Evolutionary conservation across 2,329 filamentous ascomycete species (phyloP), one percentile per base, ranked within the genome.

Genomic region (Elsinoe ampelina): DNA sequence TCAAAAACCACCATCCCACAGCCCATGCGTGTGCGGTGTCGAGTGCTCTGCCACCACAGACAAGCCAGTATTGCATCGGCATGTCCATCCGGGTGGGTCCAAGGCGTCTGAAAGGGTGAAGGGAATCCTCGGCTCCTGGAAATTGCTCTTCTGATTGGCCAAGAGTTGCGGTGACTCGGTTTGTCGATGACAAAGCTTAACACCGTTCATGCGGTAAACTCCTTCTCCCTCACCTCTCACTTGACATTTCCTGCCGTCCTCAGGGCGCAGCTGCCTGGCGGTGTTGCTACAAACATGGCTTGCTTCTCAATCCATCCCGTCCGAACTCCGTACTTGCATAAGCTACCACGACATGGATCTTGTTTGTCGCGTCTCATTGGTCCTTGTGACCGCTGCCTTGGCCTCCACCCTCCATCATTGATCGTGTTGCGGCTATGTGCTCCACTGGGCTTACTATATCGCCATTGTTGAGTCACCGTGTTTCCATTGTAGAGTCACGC

Each of bases 191-290:
- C 48, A 52, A 39, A 52, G 48, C 48, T 52, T 34, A 5, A 32
- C 47, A 30, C 47, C 26, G 7, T 26, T 35, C 22, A n/a, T 11
- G 43, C 19, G 13, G 20, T 48, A 32, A 48, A 32, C 43, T 32
- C 19, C 13, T 12, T 20, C 13, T n/a, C 12, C 43, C 20, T 30
- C 26, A 35, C 45, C 20, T 50, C 45, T 50, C 45, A 34, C 45
- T 19, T 41, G 38, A 41, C 38, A 41, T 41, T n/a, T 13, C 38
- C 38, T 17, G 43, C 19, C 41, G 20, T 15, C 19, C 13, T 26
- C 43, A 50, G 45, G 45, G 45, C 45, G 45, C 45, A 50, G 45
- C 45, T 50, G 43, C 43, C 43, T 48, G 19, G 13, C 26, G 22
- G 26, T 30, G 26, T 8, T 30, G 26, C 19, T 30, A 15, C 20